These are phyloP conservation scores for Gnaphalium uliginosum DNA, from an alignment of 129 eudicot genomes.

Conservation along the genomic window DNA sequence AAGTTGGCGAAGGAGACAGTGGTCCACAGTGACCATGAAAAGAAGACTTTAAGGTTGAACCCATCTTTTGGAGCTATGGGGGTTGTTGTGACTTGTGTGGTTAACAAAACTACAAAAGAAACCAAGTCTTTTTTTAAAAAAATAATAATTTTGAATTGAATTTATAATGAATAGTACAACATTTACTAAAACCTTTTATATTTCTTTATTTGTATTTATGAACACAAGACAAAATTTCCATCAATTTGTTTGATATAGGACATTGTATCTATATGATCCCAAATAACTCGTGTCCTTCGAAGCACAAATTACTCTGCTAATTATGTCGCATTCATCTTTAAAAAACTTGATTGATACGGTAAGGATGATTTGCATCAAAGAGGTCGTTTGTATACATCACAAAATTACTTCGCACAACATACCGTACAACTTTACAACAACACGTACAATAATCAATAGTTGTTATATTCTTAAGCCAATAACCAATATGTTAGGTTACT, in stretches of 20 bases:
- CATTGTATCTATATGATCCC: neutral
- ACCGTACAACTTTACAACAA: neutral
- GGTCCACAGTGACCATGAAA: conserved; percentile 34
- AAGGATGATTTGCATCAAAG: neutral
- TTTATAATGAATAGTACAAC: neutral
- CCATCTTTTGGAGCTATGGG: conserved; percentile 1
- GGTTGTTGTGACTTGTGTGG: conserved; percentile 7
- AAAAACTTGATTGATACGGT: neutral
- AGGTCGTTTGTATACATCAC: neutral
- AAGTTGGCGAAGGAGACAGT: conserved; percentile 25
- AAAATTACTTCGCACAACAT: neutral
- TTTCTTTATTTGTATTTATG: neutral
- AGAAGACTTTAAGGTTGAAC: conserved; percentile 16
- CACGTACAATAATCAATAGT: no score
- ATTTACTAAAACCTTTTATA: no score
- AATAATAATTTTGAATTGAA: neutral
- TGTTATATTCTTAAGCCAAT: no score
- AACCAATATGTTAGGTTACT: neutral
- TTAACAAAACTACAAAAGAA: neutral
- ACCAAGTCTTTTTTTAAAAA: neutral
- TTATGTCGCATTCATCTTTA: neutral
- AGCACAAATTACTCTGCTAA: neutral
- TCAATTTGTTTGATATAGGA: neutral
- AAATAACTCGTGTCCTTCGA: no score
- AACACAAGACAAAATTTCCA: neutral